Conservation (phyloP, 1,284 basidiomycete genomes). For the Exobasidium cylindrosporum region DNA sequence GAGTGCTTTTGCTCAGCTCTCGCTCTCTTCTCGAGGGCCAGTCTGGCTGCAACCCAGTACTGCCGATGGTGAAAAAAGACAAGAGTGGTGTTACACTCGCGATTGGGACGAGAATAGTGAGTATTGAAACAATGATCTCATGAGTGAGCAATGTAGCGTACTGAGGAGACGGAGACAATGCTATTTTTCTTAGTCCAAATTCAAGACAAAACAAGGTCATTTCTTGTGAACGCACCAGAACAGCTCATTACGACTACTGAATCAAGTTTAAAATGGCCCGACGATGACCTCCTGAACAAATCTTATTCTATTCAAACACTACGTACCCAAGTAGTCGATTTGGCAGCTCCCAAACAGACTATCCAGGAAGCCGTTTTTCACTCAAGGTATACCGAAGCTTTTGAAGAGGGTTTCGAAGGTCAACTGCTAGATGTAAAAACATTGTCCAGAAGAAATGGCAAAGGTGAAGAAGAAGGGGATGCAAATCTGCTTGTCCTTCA, state of each 20-base stretch:
- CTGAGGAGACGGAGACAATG: background rate
- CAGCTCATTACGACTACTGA: background rate
- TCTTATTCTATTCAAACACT: background rate
- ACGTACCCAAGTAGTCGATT: background rate
- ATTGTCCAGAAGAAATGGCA: background rate
- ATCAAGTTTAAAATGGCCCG: background rate
- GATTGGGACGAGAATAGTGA: background rate
- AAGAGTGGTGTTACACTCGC: background rate
- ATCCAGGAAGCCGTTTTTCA: background rate
- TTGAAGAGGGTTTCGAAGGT: background rate
- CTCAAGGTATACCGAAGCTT: background rate
- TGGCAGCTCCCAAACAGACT: background rate
- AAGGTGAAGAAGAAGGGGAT: background rate
- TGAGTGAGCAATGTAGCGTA: background rate
- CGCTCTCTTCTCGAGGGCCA: conserved; percentile 3
- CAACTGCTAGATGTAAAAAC: background rate
- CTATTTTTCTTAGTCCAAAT: no score
- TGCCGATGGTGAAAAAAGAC: background rate
- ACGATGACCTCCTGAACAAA: background rate
- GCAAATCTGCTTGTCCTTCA: background rate
- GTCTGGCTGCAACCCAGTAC: background rate
- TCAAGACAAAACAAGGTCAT: background rate
- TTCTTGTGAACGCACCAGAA: background rate
- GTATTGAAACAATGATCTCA: background rate
- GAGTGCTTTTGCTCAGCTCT: background rate